phyloP scores from a whole-genome alignment of 225 moss, liverwort and hornwort genomes.

The Pleurozium schreberi region DNA sequence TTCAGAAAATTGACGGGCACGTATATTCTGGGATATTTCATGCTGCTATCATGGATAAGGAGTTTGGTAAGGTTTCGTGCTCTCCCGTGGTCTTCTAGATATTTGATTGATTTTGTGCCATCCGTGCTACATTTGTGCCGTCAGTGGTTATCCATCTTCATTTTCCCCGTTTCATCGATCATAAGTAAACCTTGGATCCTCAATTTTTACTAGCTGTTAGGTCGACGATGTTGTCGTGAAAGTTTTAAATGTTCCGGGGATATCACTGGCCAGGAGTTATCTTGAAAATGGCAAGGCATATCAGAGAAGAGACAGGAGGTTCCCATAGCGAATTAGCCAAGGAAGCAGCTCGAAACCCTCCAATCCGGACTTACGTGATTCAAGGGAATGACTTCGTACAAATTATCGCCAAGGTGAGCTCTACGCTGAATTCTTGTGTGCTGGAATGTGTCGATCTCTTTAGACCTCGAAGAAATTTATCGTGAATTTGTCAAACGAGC shows the following conservation, averaged over 20 bases:
- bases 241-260: not conserved
- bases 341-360: slow-evolving; percentile 51
- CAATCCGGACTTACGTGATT: slow-evolving; percentile 23
- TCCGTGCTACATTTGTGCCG: not conserved
- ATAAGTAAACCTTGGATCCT: not conserved
- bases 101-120: not conserved
- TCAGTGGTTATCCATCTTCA: not conserved
- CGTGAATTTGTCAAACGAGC: not conserved
- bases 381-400: slow-evolving; percentile 60
- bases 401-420: slow-evolving; percentile 60
- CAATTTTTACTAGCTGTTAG: not conserved
- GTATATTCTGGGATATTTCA: slow-evolving; percentile 60
- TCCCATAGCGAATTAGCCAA: slow-evolving; percentile 40
- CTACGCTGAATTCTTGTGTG: not conserved
- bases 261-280: slow-evolving; percentile 37
- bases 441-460: not conserved
- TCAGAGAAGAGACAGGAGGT: slow-evolving; percentile 35
- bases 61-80: slow-evolving; percentile 34
- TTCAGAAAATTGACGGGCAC: slow-evolving; percentile 49
- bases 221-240: not conserved
- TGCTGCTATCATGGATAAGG: slow-evolving; percentile 42
- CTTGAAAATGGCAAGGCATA: slow-evolving; percentile 63
- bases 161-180: not conserved
- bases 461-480: not conserved
- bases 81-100: not conserved